Evolutionary conservation across 371 early-diverging fungal genomes (phyloP).

Genomic region (Mortierella sp.): DNA sequence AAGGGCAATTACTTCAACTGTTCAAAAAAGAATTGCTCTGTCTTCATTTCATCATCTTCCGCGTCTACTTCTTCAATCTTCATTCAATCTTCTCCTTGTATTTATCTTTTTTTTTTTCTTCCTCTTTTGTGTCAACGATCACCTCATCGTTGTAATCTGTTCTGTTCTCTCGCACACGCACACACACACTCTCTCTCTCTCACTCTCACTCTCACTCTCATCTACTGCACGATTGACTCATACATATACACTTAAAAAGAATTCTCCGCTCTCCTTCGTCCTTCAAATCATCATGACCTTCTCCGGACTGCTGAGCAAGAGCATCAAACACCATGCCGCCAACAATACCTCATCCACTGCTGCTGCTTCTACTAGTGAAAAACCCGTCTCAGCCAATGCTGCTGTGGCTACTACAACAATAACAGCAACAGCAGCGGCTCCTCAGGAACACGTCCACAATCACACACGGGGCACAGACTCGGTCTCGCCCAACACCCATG

Average conservation of each 20-base stretch:
- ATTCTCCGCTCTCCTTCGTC: not conserved
- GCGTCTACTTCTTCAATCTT: too few species aligned
- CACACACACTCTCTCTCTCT: not conserved
- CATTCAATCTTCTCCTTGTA: too few species aligned
- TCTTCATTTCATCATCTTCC: too few species aligned
- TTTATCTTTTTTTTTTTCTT: too few species aligned
- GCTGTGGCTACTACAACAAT: not conserved
- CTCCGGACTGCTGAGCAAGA: conserved; percentile 49
- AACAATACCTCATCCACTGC: conserved; percentile 4
- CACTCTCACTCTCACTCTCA: not conserved
- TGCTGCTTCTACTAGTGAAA: not conserved
- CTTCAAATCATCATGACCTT: conserved; percentile 43
- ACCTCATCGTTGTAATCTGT: too few species aligned
- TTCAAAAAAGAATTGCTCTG: too few species aligned
- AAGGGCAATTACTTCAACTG: too few species aligned
- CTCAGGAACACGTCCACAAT: not conserved
- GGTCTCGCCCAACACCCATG: not conserved
- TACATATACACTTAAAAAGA: not conserved
- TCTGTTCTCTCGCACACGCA: not conserved
- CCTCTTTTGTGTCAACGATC: too few species aligned
- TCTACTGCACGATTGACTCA: not conserved
- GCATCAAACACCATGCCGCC: conserved; percentile 20
- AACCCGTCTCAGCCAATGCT: not conserved
- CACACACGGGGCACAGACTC: not conserved
- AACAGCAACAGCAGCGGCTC: not conserved